phyloP scores from a whole-genome alignment of 2,329 filamentous ascomycete genomes.

The Calonectria pauciramosa region DNA sequence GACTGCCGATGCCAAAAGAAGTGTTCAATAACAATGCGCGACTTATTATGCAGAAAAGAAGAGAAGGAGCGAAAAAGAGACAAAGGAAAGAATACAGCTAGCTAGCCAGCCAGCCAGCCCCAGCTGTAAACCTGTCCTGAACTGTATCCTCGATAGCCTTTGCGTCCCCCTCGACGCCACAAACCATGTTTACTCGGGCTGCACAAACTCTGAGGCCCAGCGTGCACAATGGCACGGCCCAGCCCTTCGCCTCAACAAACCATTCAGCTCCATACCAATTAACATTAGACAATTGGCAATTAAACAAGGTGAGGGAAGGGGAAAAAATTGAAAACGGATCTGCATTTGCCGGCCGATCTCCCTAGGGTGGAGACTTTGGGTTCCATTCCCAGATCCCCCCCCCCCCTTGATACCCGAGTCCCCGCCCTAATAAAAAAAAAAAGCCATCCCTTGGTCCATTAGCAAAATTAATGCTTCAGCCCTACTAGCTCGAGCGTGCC shows the following conservation, averaged over 20 bases:
- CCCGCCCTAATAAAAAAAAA: not conserved
- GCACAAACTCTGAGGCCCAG: not conserved
- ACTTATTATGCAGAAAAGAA: not conserved
- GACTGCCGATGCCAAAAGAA: not conserved
- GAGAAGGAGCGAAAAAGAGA: not conserved
- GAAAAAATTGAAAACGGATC: not conserved
- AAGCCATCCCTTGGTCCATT: not conserved
- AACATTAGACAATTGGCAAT: not conserved
- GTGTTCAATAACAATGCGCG: not conserved
- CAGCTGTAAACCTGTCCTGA: slow-evolving; percentile 10
- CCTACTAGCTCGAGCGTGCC: not conserved
- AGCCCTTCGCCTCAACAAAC: not conserved
- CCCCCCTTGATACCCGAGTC: slow-evolving; percentile 51
- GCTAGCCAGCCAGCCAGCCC: not conserved
- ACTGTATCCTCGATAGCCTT: slow-evolving; percentile 3
- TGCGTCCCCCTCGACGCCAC: slow-evolving; percentile 7
- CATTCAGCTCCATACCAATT: not conserved
- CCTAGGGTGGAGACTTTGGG: not conserved
- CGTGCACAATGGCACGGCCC: not conserved
- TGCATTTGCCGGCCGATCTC: slow-evolving; percentile 9
- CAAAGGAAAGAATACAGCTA: not conserved
- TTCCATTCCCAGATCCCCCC: too few species aligned
- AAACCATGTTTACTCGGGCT: not conserved
- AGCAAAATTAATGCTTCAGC: not conserved
- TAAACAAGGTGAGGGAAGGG: not conserved